These are phyloP conservation scores for Exsudoporus floridanus DNA, from an alignment of 1,284 basidiomycete genomes.

Conservation along the genomic window DNA sequence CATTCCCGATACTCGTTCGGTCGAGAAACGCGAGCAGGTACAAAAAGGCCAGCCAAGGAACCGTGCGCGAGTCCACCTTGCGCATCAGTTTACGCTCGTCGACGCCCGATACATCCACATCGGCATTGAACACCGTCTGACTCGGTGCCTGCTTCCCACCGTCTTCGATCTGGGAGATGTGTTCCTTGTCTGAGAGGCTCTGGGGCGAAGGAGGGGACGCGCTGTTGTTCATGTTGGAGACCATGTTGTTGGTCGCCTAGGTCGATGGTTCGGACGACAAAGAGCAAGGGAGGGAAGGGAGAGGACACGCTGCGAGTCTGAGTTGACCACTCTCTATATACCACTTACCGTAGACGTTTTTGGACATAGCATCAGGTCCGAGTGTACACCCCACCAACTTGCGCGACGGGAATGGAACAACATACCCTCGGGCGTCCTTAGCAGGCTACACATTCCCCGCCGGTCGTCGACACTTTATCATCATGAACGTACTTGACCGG, in stretches of 20 bases:
- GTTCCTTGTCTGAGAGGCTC: conserved; percentile 20
- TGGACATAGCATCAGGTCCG: not conserved
- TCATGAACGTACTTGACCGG: no score
- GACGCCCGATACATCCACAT: conserved; percentile 53
- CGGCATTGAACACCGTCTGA: conserved; percentile 44
- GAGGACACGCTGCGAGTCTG: not conserved
- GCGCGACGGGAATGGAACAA: not conserved
- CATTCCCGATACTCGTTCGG: conserved; percentile 81
- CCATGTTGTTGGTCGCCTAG: not conserved
- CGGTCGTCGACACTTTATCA: not conserved
- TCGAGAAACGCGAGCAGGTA: conserved; percentile 77
- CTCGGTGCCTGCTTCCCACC: not conserved
- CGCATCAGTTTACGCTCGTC: conserved; percentile 64
- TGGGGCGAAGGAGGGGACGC: not conserved
- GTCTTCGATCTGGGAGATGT: conserved; percentile 10
- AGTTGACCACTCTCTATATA: not conserved
- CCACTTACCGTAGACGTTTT: not conserved
- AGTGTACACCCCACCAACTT: not conserved
- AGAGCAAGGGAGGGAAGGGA: not conserved
- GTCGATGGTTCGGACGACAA: not conserved
- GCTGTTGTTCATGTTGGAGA: not conserved
- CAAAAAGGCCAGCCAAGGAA: conserved; percentile 70
- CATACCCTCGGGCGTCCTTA: not conserved
- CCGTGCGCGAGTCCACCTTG: conserved; percentile 62
- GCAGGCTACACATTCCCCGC: no score